A percentile compares a stretch with the other conserved stretches of the same genome.
Evolutionary conservation across 108 stramenopile genomes (phyloP).

Genomic region (Epipyxis sp.): DNA sequence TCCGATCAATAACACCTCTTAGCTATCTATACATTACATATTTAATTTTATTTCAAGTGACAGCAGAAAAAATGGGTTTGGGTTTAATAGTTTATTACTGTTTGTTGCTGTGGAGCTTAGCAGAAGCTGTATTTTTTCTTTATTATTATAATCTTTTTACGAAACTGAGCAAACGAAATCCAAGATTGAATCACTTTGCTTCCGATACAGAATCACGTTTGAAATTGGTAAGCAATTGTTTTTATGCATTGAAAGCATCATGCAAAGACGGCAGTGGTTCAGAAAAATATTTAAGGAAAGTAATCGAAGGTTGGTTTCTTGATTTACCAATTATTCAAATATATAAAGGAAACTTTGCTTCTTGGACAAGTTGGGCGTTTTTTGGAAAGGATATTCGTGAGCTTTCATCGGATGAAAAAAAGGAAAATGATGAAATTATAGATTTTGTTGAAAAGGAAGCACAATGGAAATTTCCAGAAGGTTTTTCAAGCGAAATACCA

Average conservation of each 20-base stretch:
- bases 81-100: background rate
- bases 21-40: background rate
- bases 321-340: background rate
- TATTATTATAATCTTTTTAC: conserved; percentile 16
- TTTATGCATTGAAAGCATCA: background rate
- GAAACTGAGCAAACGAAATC: background rate
- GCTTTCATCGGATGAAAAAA: background rate
- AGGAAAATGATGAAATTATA: background rate
- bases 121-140: background rate
- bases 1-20: background rate
- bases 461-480: background rate
- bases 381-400: background rate
- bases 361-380: conserved; percentile 4
- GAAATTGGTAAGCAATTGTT: background rate
- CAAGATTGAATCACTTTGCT: background rate
- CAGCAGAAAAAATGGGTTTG: background rate
- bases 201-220: background rate
- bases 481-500: background rate
- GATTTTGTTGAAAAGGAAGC: background rate
- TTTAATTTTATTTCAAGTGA: background rate
- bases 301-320: conserved; percentile 10
- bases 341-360: background rate
- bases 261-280: background rate
- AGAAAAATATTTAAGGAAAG: background rate
- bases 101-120: background rate